Conservation (phyloP, 1,139 yeast species). For the Geotrichum australiense region DNA sequence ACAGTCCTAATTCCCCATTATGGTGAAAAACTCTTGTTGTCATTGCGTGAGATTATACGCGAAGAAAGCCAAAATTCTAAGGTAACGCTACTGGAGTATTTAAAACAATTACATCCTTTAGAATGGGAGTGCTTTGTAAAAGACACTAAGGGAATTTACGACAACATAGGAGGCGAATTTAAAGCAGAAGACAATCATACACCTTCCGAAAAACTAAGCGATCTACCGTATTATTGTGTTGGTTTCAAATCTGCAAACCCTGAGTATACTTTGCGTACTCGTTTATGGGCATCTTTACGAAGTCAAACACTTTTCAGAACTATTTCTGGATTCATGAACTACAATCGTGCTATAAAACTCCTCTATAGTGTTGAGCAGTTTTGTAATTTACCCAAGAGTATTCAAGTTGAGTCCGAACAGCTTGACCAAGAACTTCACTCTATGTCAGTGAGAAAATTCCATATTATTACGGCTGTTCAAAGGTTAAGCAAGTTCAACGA, state of each 20-base stretch:
- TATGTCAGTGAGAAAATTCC: slow-evolving; percentile 58
- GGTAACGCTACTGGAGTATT: slow-evolving; percentile 64
- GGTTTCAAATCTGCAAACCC: slow-evolving; percentile 65
- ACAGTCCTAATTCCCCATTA: slow-evolving; percentile 85
- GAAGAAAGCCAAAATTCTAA: slow-evolving; percentile 53
- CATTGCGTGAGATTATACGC: slow-evolving; percentile 59
- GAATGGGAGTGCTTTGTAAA: slow-evolving; percentile 77
- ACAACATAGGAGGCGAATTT: slow-evolving; percentile 19
- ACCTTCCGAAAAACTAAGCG: slow-evolving; percentile 29
- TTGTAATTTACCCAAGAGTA: slow-evolving; percentile 36
- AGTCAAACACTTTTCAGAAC: slow-evolving; percentile 76
- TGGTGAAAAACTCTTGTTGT: slow-evolving; percentile 62
- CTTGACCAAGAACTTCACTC: slow-evolving; percentile 39
- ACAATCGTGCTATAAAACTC: slow-evolving; percentile 58
- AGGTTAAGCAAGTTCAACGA: slow-evolving; percentile 45
- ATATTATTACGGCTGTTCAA: slow-evolving; percentile 67
- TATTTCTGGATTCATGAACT: slow-evolving; percentile 68
- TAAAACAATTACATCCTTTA: slow-evolving; percentile 56
- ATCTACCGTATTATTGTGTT: slow-evolving; percentile 60
- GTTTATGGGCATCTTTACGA: slow-evolving; percentile 77
- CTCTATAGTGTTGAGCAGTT: slow-evolving; percentile 52
- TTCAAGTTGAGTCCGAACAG: slow-evolving; percentile 31
- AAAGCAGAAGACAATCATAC: slow-evolving; percentile 16
- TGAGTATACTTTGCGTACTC: slow-evolving; percentile 55
- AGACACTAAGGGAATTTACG: slow-evolving; percentile 33